These are phyloP conservation scores for Emericellopsis cladophorae DNA, from an alignment of 2,329 filamentous ascomycete species.

Conservation along the genomic window DNA sequence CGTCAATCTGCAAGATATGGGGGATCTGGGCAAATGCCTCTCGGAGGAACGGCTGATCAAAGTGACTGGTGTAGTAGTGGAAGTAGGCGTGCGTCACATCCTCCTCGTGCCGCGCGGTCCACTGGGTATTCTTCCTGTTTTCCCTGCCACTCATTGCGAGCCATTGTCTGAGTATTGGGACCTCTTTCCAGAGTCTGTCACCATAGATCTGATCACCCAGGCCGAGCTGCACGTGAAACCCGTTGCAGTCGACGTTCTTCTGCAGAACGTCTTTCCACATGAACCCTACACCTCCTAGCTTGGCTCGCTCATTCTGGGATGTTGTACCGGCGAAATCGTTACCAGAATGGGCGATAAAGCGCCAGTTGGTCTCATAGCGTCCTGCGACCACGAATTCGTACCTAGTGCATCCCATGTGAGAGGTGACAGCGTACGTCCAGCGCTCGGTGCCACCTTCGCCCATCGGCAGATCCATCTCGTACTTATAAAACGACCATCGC, in stretches of 20 bases:
- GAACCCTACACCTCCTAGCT: slow-evolving; percentile 77
- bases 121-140: slow-evolving; percentile 76
- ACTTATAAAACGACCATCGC: slow-evolving; percentile 91
- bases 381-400: slow-evolving; percentile 96
- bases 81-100: slow-evolving; percentile 95
- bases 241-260: slow-evolving; percentile 91
- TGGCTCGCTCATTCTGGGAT: slow-evolving; percentile 71
- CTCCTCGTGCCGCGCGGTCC: slow-evolving; percentile 91
- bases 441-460: slow-evolving; percentile 66
- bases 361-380: slow-evolving; percentile 81
- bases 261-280: slow-evolving; percentile 99
- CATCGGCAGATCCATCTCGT: slow-evolving; percentile 85
- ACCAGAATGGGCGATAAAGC: slow-evolving; percentile 89
- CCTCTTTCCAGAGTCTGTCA: slow-evolving; percentile 91
- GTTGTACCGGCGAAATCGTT: slow-evolving; percentile 91
- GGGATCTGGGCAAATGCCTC: slow-evolving; percentile 98
- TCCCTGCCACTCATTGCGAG: slow-evolving; percentile 86
- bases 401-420: slow-evolving; percentile 90
- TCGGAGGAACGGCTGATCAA: slow-evolving; percentile 87
- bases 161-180: slow-evolving; percentile 90
- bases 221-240: slow-evolving; percentile 88
- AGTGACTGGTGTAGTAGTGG: slow-evolving; percentile 97
- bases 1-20: slow-evolving; percentile 83
- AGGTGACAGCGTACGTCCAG: slow-evolving; percentile 98
- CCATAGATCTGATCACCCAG: slow-evolving; percentile 92